A percentile compares a stretch with the other conserved stretches of the same genome.
Evolutionary conservation across 495 filamentous ascomycete species (phyloP).

Genomic region (Aspergillus sparsus): DNA sequence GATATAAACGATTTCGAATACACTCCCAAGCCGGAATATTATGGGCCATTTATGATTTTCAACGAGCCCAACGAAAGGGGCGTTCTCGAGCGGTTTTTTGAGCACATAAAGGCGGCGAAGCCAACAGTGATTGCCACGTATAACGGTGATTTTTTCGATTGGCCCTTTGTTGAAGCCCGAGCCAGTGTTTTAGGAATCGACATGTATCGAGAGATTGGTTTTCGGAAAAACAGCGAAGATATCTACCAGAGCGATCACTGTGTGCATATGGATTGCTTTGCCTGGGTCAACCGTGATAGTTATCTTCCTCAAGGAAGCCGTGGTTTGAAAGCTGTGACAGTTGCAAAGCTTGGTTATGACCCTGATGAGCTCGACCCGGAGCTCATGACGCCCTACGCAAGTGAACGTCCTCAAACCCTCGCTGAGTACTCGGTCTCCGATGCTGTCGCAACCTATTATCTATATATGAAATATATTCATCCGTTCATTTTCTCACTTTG

Average conservation of each 20-base stretch:
- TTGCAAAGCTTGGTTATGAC: conserved; percentile 96
- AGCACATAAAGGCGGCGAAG: conserved; percentile 90
- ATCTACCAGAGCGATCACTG: conserved; percentile 94
- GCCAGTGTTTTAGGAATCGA: conserved; percentile 95
- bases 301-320: conserved; percentile 97
- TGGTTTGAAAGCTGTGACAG: conserved; percentile 96
- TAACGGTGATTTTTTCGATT: conserved; percentile 99
- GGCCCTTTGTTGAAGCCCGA: conserved; percentile 95
- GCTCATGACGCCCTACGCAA: conserved; percentile 93
- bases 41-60: conserved; percentile 93
- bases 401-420: conserved; percentile 86
- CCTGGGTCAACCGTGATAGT: conserved; percentile 98
- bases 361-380: conserved; percentile 98
- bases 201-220: conserved; percentile 98
- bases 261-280: conserved; percentile 98
- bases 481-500: conserved; percentile 99
- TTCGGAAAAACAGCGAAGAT: conserved; percentile 91
- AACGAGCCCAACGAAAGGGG: conserved; percentile 94
- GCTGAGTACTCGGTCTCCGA: conserved; percentile 99
- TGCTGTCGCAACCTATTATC: conserved; percentile 97
- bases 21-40: conserved; percentile 94
- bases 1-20: conserved; percentile 99
- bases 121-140: conserved; percentile 98
- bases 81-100: conserved; percentile 88
- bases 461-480: conserved; percentile 99